Conservation (phyloP, 805 yeast species). For the Suhomyces faveliae region DNA sequence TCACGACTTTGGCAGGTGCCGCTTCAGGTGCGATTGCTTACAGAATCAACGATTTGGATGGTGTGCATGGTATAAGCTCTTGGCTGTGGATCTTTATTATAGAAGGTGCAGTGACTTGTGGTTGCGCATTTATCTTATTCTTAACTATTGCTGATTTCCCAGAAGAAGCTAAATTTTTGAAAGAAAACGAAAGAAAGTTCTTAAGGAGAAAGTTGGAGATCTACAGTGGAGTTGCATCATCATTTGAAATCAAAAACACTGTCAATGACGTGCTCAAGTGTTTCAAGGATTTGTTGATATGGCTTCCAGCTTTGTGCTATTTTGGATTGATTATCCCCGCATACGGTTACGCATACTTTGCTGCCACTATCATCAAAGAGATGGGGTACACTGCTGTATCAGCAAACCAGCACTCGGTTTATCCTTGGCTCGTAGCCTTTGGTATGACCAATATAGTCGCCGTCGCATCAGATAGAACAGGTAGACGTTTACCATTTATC, state of each 20-base stretch:
- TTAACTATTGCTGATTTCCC: constrained; percentile 71
- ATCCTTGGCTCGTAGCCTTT: constrained; percentile 81
- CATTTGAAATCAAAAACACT: constrained; percentile 48
- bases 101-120: constrained; percentile 43
- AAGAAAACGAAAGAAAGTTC: constrained; percentile 50
- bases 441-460: constrained; percentile 66
- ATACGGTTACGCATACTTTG: constrained; percentile 73
- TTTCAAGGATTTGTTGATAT: constrained; percentile 60
- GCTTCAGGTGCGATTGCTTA: constrained; percentile 75
- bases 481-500: constrained; percentile 47
- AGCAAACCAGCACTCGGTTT: constrained; percentile 80
- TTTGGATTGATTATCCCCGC: constrained; percentile 70
- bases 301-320: constrained; percentile 58
- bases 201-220: constrained; percentile 58
- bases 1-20: constrained; percentile 76
- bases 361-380: constrained; percentile 60
- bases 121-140: constrained; percentile 34
- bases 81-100: constrained; percentile 55
- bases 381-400: constrained; percentile 66
- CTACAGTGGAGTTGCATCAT: constrained; percentile 47
- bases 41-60: constrained; percentile 55
- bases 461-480: constrained; percentile 45
- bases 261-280: constrained; percentile 44
- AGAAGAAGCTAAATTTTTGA: constrained; percentile 56
- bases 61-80: constrained; percentile 37